Percentiles rank a stretch among this genome's conserved stretches.
Evolutionary conservation across 116 monocot species (phyloP).

Genomic region (Papilionanthe hybrid): DNA sequence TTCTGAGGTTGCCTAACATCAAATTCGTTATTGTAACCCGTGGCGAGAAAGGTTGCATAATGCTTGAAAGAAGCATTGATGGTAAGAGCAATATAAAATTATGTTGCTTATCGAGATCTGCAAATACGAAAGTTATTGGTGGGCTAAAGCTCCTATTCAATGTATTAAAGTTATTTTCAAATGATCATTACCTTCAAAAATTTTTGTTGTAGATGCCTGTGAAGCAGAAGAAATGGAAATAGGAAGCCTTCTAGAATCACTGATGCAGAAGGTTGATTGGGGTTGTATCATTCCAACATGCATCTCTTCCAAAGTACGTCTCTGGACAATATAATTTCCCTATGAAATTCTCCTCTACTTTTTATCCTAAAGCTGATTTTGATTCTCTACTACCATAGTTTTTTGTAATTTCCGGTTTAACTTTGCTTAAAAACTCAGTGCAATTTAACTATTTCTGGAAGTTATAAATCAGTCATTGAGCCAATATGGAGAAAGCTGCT

Average conservation of each 20-base stretch:
- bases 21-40: constrained; percentile 52
- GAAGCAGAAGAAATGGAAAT: constrained; percentile 48
- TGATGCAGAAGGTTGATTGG: constrained; percentile 35
- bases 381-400: background rate
- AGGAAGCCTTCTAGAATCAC: constrained; percentile 54
- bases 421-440: too few relatives aligned
- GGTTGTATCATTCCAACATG: constrained; percentile 43
- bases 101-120: background rate
- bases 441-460: too few relatives aligned
- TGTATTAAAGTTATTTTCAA: background rate
- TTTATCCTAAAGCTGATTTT: background rate
- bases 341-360: background rate
- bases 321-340: background rate
- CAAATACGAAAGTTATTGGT: background rate
- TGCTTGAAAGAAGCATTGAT: constrained; percentile 74
- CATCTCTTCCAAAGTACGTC: constrained; percentile 63
- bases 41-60: constrained; percentile 83
- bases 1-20: constrained; percentile 68
- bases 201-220: constrained; percentile 28
- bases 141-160: background rate
- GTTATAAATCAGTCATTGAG: too few relatives aligned
- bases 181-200: background rate
- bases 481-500: too few relatives aligned
- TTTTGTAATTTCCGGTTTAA: too few relatives aligned
- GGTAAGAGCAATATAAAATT: constrained; percentile 29